phyloP scores from a whole-genome alignment of 1,284 basidiomycete genomes.

The Naganishia albida region DNA sequence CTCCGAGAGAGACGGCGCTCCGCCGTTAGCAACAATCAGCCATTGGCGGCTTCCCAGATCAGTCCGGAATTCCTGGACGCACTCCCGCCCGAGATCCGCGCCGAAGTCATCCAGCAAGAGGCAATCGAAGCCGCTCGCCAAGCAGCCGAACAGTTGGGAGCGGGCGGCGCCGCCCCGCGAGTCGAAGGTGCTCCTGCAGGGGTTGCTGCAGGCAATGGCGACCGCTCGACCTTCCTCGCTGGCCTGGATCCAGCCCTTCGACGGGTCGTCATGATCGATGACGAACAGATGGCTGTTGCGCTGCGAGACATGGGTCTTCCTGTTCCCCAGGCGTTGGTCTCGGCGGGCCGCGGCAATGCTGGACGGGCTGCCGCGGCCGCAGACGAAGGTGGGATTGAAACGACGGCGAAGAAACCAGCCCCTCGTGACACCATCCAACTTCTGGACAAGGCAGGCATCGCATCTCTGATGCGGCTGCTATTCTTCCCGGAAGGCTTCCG shows the following conservation, averaged over 20 bases:
- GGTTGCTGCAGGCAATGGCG: constrained; percentile 23
- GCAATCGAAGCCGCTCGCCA: constrained; percentile 72
- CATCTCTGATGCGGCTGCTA: constrained; percentile 85
- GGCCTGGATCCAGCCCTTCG: constrained; percentile 80
- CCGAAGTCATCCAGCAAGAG: constrained; percentile 95
- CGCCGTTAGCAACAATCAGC: constrained; percentile 61
- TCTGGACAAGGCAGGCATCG: constrained; percentile 86
- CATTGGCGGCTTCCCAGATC: constrained; percentile 77
- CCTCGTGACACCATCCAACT: constrained; percentile 86
- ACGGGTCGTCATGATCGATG: constrained; percentile 78
- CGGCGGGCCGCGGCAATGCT: neutral
- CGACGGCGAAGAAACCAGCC: constrained; percentile 46
- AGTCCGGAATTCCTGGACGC: constrained; percentile 95
- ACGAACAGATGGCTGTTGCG: constrained; percentile 78
- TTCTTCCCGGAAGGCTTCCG: constrained; percentile 94
- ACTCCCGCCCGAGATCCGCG: constrained; percentile 90
- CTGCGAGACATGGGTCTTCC: constrained; percentile 56
- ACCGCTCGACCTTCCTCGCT: constrained; percentile 72
- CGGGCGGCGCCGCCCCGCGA: constrained; percentile 34
- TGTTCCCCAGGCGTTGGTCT: neutral
- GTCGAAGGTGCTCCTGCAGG: constrained; percentile 28
- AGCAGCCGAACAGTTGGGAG: constrained; percentile 44
- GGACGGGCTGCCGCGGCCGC: neutral
- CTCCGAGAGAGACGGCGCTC: constrained; percentile 69
- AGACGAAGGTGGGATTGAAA: constrained; percentile 5